Evolutionary conservation across 371 early-diverging fungal genomes (phyloP).

Genomic region (Haplosporangium sp.): DNA sequence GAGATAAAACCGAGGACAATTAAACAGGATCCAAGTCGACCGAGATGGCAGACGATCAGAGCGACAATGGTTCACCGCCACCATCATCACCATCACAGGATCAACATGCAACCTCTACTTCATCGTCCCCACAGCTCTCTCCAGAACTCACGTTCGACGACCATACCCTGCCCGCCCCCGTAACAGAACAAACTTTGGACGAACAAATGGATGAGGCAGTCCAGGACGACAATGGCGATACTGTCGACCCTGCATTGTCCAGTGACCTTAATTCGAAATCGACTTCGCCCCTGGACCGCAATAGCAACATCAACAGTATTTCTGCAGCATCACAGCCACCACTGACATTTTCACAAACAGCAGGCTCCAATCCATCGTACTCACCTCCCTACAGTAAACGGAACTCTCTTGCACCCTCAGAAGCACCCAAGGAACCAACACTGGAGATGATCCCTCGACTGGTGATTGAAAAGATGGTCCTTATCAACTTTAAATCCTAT

Average conservation of each 20-base stretch:
- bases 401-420: constrained; percentile 22
- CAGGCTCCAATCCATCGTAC: not conserved
- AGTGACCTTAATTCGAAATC: no score
- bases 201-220: no score
- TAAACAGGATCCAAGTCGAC: not conserved
- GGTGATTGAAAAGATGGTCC: constrained; percentile 92
- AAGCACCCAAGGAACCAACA: constrained; percentile 29
- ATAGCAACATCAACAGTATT: no score
- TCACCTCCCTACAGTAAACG: constrained; percentile 23
- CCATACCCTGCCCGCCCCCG: not conserved
- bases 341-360: constrained; percentile 15
- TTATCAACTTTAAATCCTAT: constrained; percentile 97
- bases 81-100: not conserved
- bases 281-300: no score
- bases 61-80: not conserved
- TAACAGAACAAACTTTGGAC: no score
- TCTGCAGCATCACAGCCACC: not conserved
- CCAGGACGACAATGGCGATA: no score
- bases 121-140: constrained; percentile 5
- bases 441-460: constrained; percentile 68
- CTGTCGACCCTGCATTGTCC: no score
- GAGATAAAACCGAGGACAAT: not conserved
- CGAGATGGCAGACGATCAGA: constrained; percentile 10
- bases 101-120: not conserved
- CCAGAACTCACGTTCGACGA: constrained; percentile 4